phyloP scores from a whole-genome alignment of 2,329 filamentous ascomycete species.

The Talaromyces sp. region DNA sequence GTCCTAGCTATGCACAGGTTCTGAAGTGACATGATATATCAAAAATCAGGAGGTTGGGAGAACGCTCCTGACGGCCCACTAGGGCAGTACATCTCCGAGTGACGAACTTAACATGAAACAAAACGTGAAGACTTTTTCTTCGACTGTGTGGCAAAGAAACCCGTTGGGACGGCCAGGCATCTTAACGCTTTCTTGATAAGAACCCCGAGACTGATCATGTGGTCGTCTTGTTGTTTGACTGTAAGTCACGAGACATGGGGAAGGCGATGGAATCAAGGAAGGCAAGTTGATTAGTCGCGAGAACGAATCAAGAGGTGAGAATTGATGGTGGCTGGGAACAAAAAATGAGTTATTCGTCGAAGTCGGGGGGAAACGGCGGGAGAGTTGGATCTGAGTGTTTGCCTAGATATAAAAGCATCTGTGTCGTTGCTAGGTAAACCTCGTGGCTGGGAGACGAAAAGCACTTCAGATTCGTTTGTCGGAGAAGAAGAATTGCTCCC shows the following conservation, averaged over 20 bases:
- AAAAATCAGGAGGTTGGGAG: neutral
- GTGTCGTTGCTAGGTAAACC: neutral
- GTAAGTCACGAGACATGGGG: neutral
- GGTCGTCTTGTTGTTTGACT: neutral
- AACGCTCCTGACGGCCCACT: neutral
- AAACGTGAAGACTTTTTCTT: neutral
- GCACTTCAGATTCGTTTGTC: neutral
- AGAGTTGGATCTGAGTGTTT: neutral
- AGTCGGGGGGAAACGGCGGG: neutral
- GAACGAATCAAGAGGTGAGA: neutral
- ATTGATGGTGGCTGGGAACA: neutral
- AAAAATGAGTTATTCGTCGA: neutral
- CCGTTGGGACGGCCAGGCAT: neutral
- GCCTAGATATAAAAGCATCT: neutral
- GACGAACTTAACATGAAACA: neutral
- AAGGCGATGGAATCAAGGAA: neutral
- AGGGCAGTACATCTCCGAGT: too few species aligned
- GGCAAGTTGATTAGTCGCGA: neutral
- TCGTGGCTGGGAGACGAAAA: neutral
- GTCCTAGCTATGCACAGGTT: neutral
- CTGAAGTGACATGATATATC: neutral
- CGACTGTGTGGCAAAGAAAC: neutral
- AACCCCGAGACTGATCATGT: neutral
- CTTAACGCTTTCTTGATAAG: neutral
- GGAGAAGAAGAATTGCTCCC: neutral